phyloP scores from a whole-genome alignment of 2,329 filamentous ascomycete species.

The Zelopaecilomyces penicillatus region DNA sequence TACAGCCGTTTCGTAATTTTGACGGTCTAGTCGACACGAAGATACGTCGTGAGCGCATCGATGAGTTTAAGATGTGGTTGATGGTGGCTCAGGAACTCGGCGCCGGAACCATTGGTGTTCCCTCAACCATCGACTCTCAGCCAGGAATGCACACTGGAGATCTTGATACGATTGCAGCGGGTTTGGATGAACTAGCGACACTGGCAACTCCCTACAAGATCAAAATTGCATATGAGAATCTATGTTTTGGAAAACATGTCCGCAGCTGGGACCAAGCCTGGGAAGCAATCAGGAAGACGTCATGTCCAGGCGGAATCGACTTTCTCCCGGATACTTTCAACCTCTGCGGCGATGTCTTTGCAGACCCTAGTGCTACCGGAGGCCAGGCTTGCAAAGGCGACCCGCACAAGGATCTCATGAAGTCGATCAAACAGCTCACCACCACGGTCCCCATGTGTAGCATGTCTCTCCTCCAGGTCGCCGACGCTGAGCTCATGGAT shows the following conservation, averaged over 20 bases:
- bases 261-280: constrained; percentile 12
- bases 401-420: neutral
- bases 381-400: neutral
- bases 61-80: constrained; percentile 11
- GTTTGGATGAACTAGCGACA: constrained; percentile 5
- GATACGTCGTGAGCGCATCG: neutral
- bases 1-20: constrained; percentile 15
- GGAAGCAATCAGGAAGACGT: constrained; percentile 6
- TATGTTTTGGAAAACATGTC: constrained; percentile 12
- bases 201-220: constrained; percentile 5
- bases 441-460: neutral
- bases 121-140: constrained; percentile 8
- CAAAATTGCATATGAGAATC: constrained; percentile 13
- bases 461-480: constrained; percentile 14
- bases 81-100: constrained; percentile 8
- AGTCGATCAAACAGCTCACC: constrained; percentile 1
- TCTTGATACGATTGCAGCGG: neutral
- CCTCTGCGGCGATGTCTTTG: constrained; percentile 12
- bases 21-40: constrained; percentile 10
- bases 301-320: neutral
- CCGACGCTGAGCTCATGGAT: constrained; percentile 11
- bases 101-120: constrained; percentile 14
- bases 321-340: constrained; percentile 23
- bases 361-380: constrained; percentile 1
- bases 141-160: constrained; percentile 3